A percentile compares a stretch with the other conserved stretches of the same genome.
Evolutionary conservation across 306 rosid genomes (phyloP).

Genomic region (Rosa chinensis): DNA sequence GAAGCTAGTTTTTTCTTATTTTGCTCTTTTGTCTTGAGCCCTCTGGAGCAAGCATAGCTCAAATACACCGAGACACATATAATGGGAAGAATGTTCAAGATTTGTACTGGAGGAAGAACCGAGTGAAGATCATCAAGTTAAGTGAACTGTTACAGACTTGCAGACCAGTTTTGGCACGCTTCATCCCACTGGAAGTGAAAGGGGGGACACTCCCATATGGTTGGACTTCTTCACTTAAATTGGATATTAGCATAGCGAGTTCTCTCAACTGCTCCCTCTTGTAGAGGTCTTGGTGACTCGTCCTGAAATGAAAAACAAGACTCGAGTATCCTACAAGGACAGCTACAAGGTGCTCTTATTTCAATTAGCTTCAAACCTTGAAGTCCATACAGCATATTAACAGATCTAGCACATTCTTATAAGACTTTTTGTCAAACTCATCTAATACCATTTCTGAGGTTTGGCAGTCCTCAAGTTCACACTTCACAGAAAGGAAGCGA

Average conservation of each 20-base stretch:
- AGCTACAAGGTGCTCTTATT: neutral
- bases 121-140: conserved; percentile 10
- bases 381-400: neutral
- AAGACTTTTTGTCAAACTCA: neutral
- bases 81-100: conserved; percentile 27
- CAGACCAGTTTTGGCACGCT: conserved; percentile 71
- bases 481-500: too few species aligned
- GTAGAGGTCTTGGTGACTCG: conserved; percentile 65
- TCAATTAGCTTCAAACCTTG: neutral
- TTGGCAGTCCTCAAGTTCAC: too few species aligned
- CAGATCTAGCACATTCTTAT: neutral
- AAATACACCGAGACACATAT: conserved; percentile 21
- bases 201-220: conserved; percentile 83
- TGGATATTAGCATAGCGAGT: conserved; percentile 81
- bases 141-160: conserved; percentile 10
- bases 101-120: neutral
- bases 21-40: too few species aligned
- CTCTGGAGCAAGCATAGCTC: conserved; percentile 27
- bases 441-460: neutral
- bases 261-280: conserved; percentile 89
- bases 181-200: conserved; percentile 70
- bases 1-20: too few species aligned
- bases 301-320: conserved; percentile 43
- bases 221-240: conserved; percentile 91
- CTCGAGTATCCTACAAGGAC: neutral